Conservation (phyloP, 202 grass and related monocot genomes). For the Schoenoplectus tabernaemontani region DNA sequence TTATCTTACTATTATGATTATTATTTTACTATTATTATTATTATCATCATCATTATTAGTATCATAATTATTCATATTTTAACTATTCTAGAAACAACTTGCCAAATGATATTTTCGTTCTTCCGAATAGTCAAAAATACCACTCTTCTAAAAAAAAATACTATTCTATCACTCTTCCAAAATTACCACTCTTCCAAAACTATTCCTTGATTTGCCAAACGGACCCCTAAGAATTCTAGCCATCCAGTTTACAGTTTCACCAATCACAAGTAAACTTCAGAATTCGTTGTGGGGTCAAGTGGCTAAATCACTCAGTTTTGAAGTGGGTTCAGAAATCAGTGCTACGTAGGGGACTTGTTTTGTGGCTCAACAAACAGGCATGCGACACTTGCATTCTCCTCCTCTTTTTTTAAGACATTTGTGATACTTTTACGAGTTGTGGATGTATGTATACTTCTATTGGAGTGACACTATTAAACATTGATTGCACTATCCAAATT, state of each 20-base stretch:
- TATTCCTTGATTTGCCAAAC: too few species aligned
- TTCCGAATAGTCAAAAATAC: too few species aligned
- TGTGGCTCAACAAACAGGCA: slow-evolving; percentile 15
- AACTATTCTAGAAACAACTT: too few species aligned
- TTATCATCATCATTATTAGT: too few species aligned
- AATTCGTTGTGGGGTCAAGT: background rate
- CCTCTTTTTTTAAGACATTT: background rate
- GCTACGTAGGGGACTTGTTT: background rate
- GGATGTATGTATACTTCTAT: slow-evolving; percentile 1
- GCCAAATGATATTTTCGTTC: too few species aligned
- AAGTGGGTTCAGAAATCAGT: background rate
- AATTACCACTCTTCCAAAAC: too few species aligned
- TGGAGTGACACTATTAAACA: slow-evolving; percentile 5
- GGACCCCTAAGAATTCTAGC: background rate
- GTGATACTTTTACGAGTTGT: slow-evolving; percentile 5
- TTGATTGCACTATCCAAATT: slow-evolving; percentile 24
- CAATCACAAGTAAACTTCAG: background rate
- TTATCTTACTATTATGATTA: too few species aligned
- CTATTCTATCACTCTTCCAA: too few species aligned
- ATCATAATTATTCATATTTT: too few species aligned
- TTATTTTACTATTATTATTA: too few species aligned
- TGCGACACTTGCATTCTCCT: background rate
- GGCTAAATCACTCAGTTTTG: background rate
- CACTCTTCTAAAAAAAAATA: too few species aligned
- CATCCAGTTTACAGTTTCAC: background rate